Conservation (phyloP, 1,284 basidiomycete genomes). For the Pholiota adiposa region DNA sequence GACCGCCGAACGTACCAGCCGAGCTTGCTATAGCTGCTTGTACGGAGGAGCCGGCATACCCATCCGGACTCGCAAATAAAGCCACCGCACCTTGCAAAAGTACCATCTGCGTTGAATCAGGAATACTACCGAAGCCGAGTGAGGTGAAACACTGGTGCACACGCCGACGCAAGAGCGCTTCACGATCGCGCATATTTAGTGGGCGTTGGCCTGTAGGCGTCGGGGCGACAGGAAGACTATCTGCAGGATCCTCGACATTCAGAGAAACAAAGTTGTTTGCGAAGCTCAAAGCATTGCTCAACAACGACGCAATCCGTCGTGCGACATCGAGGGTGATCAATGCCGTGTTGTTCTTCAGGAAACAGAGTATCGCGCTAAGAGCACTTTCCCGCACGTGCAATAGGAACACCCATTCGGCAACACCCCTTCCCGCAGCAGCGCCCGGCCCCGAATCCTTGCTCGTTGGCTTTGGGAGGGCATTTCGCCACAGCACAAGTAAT, state of each 20-base stretch:
- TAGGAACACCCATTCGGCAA: conserved; percentile 87
- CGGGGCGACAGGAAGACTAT: conserved; percentile 30
- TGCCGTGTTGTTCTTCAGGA: conserved; percentile 80
- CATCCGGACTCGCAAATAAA: conserved; percentile 86
- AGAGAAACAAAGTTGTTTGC: conserved; percentile 70
- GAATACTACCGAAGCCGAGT: conserved; percentile 79
- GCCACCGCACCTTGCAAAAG: conserved; percentile 87
- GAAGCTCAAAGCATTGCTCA: conserved; percentile 92
- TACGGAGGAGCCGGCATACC: conserved; percentile 79
- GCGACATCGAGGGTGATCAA: conserved; percentile 92
- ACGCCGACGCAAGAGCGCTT: conserved; percentile 83
- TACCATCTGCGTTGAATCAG: conserved; percentile 80
- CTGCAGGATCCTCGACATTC: conserved; percentile 7
- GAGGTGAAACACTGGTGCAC: conserved; percentile 90
- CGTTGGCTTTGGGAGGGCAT: conserved; percentile 93
- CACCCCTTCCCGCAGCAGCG: neutral
- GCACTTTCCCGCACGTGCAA: conserved; percentile 92
- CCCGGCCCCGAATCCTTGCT: conserved; percentile 67
- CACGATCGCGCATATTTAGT: conserved; percentile 76
- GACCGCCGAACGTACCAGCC: conserved; percentile 80
- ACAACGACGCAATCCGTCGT: conserved; percentile 82
- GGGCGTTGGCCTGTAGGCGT: conserved; percentile 55
- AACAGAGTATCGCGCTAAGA: conserved; percentile 86
- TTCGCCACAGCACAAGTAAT: conserved; percentile 94
- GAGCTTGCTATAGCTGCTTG: conserved; percentile 94